Evolutionary conservation across 345 rosid genomes (phyloP).

Genomic region (Citrus maxima): DNA sequence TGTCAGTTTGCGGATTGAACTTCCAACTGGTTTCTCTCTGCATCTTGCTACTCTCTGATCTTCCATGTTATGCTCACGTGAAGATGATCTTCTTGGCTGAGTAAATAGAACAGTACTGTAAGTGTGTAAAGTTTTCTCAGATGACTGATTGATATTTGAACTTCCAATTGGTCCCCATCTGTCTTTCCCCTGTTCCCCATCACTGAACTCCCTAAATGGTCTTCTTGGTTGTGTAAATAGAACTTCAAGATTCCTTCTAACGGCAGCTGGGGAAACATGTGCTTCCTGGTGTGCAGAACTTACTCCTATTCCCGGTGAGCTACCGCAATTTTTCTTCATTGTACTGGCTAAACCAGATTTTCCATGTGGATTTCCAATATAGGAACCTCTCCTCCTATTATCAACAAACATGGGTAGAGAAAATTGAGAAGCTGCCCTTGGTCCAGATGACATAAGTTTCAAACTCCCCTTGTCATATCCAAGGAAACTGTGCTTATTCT

Average conservation of each 20-base stretch:
- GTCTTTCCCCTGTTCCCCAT: background rate
- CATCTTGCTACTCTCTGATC: slow-evolving; percentile 18
- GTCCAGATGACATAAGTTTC: slow-evolving; percentile 10
- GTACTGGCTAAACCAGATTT: background rate
- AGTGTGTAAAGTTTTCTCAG: background rate
- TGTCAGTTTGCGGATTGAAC: background rate
- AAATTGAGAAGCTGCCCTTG: background rate
- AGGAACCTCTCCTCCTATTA: slow-evolving; percentile 21
- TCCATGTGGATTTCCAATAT: slow-evolving; percentile 16
- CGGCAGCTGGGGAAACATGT: slow-evolving; percentile 26
- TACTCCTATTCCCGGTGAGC: background rate
- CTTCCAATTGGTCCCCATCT: slow-evolving; percentile 8
- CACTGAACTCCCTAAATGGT: background rate
- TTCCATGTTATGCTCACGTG: background rate
- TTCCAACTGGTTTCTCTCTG: slow-evolving; percentile 20
- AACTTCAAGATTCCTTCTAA: slow-evolving; percentile 14
- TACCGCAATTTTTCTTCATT: slow-evolving; percentile 18
- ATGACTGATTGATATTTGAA: background rate
- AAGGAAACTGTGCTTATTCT: slow-evolving; percentile 8
- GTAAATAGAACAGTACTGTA: slow-evolving; percentile 20
- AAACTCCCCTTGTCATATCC: slow-evolving; percentile 12
- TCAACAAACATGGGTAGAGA: background rate
- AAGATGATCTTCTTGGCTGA: slow-evolving; percentile 33
- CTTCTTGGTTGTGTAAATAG: slow-evolving; percentile 11
- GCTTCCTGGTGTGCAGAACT: background rate